Evolutionary conservation across 441 rosid genomes (phyloP), one percentile per base, ranked within the genome.

Genomic region (Codiaeum variegatum): DNA sequence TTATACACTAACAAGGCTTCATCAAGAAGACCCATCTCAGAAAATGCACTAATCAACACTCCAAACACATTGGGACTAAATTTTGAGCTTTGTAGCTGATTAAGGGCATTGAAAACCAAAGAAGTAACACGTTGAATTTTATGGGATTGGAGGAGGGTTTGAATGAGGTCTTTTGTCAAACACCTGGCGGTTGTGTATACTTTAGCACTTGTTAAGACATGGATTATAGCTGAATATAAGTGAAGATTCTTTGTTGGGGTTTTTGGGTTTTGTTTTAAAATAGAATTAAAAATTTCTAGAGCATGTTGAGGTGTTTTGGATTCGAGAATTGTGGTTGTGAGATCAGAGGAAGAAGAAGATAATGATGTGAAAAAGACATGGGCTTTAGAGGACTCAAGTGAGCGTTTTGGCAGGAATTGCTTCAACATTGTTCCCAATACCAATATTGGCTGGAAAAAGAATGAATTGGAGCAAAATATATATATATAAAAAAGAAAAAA

Each of bases 151-250:
- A 73, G 79, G 55, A 88, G 82, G 59, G 75, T n/a, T 73, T 85
- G 67, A 6, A 85, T 80, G 69, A 91, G 88, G 85, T 74, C 63
- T 84, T 89, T 89, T 69, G 86, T 88, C 92, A 88, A 88, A 74
- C 92, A 81, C 82, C 84, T 86, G 79, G 92, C 91, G 62, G 81
- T 74, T 51, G n/a, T 34, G 75, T 81, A 84, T 62, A 74, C 73
- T n/a, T 79, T 76, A 7, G 85, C 83, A 73, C 71, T 51, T 7
- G 84, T 72, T 52, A 86, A 26, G 3, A 78, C 75, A 38, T 85
- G 87, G 47, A 86, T 73, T 0, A 68, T 12, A 2, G 82, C 82
- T 0, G 91, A 79, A 65, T 63, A 82, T 16, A 62, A 73, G 61
- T 62, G 69, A 55, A 85, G 84, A 77, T 82, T 68, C 44, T 74